Evolutionary conservation across 148 eudicot species (phyloP).

Genomic region (Cornus kousa): DNA sequence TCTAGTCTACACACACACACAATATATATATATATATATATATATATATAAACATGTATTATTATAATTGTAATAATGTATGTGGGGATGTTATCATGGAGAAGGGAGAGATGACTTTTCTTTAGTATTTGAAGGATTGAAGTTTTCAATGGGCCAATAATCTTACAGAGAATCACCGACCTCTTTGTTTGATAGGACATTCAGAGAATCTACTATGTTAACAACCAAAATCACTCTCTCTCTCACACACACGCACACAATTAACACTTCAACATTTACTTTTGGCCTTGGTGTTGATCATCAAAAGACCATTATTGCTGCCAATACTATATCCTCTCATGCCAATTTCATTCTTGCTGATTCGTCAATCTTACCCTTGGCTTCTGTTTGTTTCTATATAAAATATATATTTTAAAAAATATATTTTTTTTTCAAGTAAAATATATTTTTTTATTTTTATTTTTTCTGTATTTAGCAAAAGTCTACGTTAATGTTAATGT

Average conservation of each 20-base stretch:
- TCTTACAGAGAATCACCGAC: constrained; percentile 10
- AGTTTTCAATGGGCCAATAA: constrained; percentile 15
- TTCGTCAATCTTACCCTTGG: too few species aligned
- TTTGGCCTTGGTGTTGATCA: not conserved
- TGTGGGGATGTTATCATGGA: not conserved
- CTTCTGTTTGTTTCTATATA: too few species aligned
- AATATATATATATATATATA: not conserved
- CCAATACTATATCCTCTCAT: too few species aligned
- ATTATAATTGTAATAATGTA: not conserved
- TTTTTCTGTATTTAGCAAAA: too few species aligned
- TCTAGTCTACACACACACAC: too few species aligned
- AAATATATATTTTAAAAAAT: too few species aligned
- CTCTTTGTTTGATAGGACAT: constrained; percentile 20
- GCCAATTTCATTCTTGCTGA: too few species aligned
- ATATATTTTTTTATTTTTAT: too few species aligned
- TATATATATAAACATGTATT: not conserved
- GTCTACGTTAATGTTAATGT: too few species aligned
- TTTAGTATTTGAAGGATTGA: constrained; percentile 10
- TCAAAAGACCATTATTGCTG: too few species aligned
- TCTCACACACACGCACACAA: not conserved
- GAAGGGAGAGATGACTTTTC: constrained; percentile 8
- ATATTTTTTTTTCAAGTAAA: too few species aligned
- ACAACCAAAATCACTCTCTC: constrained; percentile 1
- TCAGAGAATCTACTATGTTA: constrained; percentile 11
- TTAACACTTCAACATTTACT: not conserved